Base-by-base conservation (phyloP, 306 rosid genomes). In the Begonia masoniana region DNA sequence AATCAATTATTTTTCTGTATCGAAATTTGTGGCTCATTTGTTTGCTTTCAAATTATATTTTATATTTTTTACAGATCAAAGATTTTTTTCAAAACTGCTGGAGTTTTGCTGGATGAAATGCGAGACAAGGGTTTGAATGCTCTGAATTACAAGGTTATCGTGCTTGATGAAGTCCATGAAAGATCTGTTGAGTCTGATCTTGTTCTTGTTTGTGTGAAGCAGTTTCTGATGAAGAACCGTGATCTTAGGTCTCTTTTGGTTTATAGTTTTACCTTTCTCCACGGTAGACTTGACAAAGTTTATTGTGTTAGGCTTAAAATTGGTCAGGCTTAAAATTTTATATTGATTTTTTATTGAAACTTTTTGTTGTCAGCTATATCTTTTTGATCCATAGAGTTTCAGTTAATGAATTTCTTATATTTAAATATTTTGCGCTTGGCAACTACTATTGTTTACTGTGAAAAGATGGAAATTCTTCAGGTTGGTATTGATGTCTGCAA, bases 111-210 rank as follows among this genome's bases (percentile, higher is more conserved):
- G 75, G 94, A 84, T 13, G 96, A 84, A 77, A 59, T 88, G 83
- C 75, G 75, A 57, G 96, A 88, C 55, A 84, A 70, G 77, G 94
- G 94, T 11, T 62, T 63, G 69, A 58, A 61, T 51, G 96, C 94
- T 5, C 71, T 88, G 26, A 65, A 88, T 60, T 88, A 84, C 79
- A 88, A 76, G 72, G 96, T 62, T 77, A 79, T 88, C 65, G 76
- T 88, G 65, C 92, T 88, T 17, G 96, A 88, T 60, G 96, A 88
- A 76, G 96, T 88, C 31, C 96, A 88, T 71, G 96, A 88, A 79
- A 81, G 94, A 84, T 88, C 96, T 13, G 82, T 75, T 52, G 96
- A 87, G 72, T 87, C 96, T 51, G 96, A 88, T 75, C 92, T 88
- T 50, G 88, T 81, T 68, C 94, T 88, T 63, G 94, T 78, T 42